Evolutionary conservation across 1,284 basidiomycete genomes (phyloP), one percentile per base, ranked within the genome.

Genomic region (Porodaedalea pini): DNA sequence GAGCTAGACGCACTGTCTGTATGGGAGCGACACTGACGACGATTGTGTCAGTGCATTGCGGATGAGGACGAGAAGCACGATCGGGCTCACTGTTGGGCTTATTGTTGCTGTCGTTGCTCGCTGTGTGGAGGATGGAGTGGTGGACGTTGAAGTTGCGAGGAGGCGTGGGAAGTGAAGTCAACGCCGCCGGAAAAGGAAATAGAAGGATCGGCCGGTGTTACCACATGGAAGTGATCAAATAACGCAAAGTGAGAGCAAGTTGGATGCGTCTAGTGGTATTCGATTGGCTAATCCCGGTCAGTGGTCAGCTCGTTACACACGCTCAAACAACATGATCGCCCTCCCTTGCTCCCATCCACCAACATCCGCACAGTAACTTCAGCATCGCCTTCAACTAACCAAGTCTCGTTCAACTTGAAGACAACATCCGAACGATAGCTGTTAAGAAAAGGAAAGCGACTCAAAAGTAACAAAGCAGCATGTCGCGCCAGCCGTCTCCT

Each of bases 401-500:
- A 2, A 11, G 45, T 13, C 25, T 31, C 3, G 13, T 6, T 34
- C 32, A 34, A 6, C 6, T 19, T 19, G 6, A 34, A 6, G 32
- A 13, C 32, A 34, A 34, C 32, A 34, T 34, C 34, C 27, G n/a
- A 4, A 5, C 3, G 15, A 15, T 3, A 29, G 23, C 23, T 4
- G 11, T 11, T 44, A 54, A 15, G 10, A 13, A 36, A 36, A 5
- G 23, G 31, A 31, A 47, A 56, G 23, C n/a, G 25, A 50, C 29
- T 37, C 19, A 40, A 27, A 25, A n/a, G 17, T 36, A 41, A 7
- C 36, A 27, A 50, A 56, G 15, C 72, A 73, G 71, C 77, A 82
- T 82, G 81, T 83, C 80, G 64, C 71, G 73, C 65, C 75, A 74
- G 66, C 75, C 78, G 23, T 80, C 80, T 62, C 79, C 81, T 61